Base-by-base conservation (phyloP, 176 grass and related monocot genomes). In the Phoenix roebelenii region DNA sequence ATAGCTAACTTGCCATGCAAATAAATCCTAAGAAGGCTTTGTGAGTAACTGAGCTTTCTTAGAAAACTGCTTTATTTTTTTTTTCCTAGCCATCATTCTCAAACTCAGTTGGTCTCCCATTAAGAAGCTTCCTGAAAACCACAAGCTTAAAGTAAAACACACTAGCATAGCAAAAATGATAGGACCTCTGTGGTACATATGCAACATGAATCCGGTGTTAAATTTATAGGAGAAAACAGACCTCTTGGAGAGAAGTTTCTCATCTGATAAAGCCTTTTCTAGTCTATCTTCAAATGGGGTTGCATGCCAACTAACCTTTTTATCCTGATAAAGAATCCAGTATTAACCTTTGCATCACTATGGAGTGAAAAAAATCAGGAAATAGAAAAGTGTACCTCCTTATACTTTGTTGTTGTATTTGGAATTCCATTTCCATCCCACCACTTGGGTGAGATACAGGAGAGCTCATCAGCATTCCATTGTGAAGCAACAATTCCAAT, bases 261-360 rank as follows among this genome's bases (percentile, higher is more conserved):
- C 81, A 35, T 83, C 74, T 29, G 81, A 81, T 10, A 98, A 67
- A 72, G 79, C 84, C 63, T 82, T 92, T 63, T 76, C 24, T 17
- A 98, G 54, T 23, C 93, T 88, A 68, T 98, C 67, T 71, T 92
- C 84, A 6, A 98, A 92, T 0, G 87, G 93, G 10, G 82, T 85
- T 16, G 67, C 5, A 56, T 89, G 84, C 84, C 87, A 98, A 20
- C 55, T 88, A 17, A 98, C 76, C 60, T 64, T 72, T 39, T 92
- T 67, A 54, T 98, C 84, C 87, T 98, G 71, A 70, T 24, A 73
- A 55, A 35, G 16, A 28, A 65, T 16, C 22, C 28, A 71, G 26
- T 5, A 76, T n/a, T 7, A 52, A 61, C 25, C 22, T 35, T 17
- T 71, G 52, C 15, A 15, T 55, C n/a, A 56, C 51, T 14, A 66